Evolutionary conservation across 768 basidiomycete genomes (phyloP), one percentile per base, ranked within the genome.

Genomic region (Lentinula sp.): DNA sequence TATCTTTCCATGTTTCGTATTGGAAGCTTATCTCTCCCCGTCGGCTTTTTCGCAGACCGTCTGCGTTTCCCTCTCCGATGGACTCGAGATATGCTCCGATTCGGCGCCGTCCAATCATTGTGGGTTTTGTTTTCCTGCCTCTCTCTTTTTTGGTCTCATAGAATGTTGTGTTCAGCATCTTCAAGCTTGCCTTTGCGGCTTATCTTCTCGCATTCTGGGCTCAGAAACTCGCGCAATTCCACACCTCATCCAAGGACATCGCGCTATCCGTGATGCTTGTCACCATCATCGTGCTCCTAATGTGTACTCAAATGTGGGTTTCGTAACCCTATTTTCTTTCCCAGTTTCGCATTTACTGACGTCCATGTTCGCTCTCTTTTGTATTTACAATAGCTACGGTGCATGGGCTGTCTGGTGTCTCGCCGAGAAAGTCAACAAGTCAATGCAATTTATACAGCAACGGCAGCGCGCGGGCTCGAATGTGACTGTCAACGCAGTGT

Each of bases 401-500:
- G 41, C 54, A 28, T 56, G 54, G 54, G 54, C 54, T 15, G 54
- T 56, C 6, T 56, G 54, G 54, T n/a, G 54, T 20, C 54, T 56
- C 8, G n/a, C 54, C 4, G 37, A 32, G 6, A 56, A 41, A 36
- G 41, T 56, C 6, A 56, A 56, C 18, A 6, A 41, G 6, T 51
- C 50, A 8, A 51, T 51, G n/a, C 50, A 16, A 32, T 32, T 36
- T 35, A 16, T 48, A 9, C 46, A 7, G 12, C 46, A 48, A 48
- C 46, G 46, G 46, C 20, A 48, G 20, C 46, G 46, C 20, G 46
- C 46, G 20, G 46, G 23, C 23, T 48, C 46, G 0, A 48, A 20
- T 20, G 46, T 48, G 46, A 48, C 46, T 23, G 20, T 48, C 46
- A 20, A 20, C 12, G 46, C 18, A 20, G 20, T 9, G 8, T 48